Conservation (phyloP, 2,329 filamentous ascomycete genomes). For the Talaromyces sp. region DNA sequence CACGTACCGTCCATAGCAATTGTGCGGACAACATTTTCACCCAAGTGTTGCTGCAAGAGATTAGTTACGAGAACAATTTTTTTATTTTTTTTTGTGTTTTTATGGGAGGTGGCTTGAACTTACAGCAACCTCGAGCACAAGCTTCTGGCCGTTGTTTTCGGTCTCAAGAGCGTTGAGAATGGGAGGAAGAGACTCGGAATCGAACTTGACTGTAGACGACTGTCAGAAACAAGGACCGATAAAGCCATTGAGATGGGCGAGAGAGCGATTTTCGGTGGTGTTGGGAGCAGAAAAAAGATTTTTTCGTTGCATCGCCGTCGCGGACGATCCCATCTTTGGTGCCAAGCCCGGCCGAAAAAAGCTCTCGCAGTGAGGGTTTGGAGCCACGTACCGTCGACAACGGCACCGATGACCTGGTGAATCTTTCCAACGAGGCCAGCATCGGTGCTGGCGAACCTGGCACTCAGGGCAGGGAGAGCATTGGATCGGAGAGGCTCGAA, state of each 20-base stretch:
- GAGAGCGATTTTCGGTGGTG: slow-evolving; percentile 29
- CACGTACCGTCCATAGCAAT: slow-evolving; percentile 98
- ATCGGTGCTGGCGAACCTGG: slow-evolving; percentile 59
- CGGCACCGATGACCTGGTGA: slow-evolving; percentile 91
- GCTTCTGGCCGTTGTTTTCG: slow-evolving; percentile 85
- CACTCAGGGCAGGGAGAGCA: slow-evolving; percentile 53
- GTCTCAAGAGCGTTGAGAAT: slow-evolving; percentile 97
- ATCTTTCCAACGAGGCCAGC: slow-evolving; percentile 57
- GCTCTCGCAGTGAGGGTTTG: neutral
- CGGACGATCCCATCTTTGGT: slow-evolving; percentile 12
- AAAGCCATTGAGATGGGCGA: slow-evolving; percentile 22
- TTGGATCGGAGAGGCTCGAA: slow-evolving; percentile 54
- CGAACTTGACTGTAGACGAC: slow-evolving; percentile 78
- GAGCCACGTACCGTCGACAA: slow-evolving; percentile 78
- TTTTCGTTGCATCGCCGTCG: slow-evolving; percentile 18
- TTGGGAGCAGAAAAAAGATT: slow-evolving; percentile 38
- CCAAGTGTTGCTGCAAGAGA: slow-evolving; percentile 82
- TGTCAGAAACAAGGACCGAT: slow-evolving; percentile 24
- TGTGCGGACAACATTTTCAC: slow-evolving; percentile 97
- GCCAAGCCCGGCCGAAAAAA: neutral
- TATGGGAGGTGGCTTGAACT: slow-evolving; percentile 28
- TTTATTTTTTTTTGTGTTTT: too few species aligned
- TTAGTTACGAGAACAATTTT: slow-evolving; percentile 11
- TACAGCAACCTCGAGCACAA: slow-evolving; percentile 96
- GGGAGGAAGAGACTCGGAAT: slow-evolving; percentile 82